Conservation (phyloP, 129 eudicot genomes). For the Daucus carota region DH1_v3.0 NC_030385.2:30914001-30914500, state of each 20-base stretch:
- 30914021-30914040: neutral
- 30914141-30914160: neutral
- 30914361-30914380: conserved; percentile 95
- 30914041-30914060: neutral
- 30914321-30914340: conserved; percentile 97
- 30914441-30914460: neutral
- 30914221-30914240: neutral
- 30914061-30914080: neutral
- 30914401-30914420: neutral
- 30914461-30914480: conserved; percentile 36
- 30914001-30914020: neutral
- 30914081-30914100: neutral
- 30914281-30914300: conserved; percentile 31
- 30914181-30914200: neutral
- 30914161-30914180: neutral
- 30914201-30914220: neutral
- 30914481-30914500: conserved; percentile 81
- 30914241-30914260: conserved; percentile 30
- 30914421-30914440: neutral
- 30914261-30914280: conserved; percentile 41
- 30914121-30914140: neutral
- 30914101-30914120: neutral
- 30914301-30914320: conserved; percentile 48
- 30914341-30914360: conserved; percentile 94
- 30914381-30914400: conserved; percentile 64